phyloP scores from a whole-genome alignment of 2,329 filamentous ascomycete genomes.

The Pseudofabraea citricarpa region DNA sequence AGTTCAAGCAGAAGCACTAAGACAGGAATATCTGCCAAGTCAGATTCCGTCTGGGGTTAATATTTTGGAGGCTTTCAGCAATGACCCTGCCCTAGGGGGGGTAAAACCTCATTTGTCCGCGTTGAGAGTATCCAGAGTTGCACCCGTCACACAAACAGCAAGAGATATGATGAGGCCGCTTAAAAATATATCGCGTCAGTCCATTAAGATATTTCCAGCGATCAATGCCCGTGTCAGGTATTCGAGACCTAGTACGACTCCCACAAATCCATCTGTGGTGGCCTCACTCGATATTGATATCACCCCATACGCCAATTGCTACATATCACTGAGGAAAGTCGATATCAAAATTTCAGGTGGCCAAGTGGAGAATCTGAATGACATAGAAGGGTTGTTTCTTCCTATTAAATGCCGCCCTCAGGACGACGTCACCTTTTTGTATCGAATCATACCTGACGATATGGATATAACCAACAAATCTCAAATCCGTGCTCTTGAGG shows the following conservation, averaged over 20 bases:
- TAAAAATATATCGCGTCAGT: conserved; percentile 56
- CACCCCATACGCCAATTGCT: conserved; percentile 63
- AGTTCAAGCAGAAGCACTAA: conserved; percentile 34
- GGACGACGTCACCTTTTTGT: conserved; percentile 72
- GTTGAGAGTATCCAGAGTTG: conserved; percentile 68
- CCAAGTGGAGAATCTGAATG: conserved; percentile 52
- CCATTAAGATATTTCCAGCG: conserved; percentile 61
- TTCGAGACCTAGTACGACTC: conserved; percentile 55
- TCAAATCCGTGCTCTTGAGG: conserved; percentile 47
- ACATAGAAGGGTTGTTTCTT: conserved; percentile 41
- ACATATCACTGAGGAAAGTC: conserved; percentile 57
- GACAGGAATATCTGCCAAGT: conserved; percentile 64
- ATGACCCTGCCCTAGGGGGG: conserved; percentile 54
- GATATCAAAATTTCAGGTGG: conserved; percentile 53
- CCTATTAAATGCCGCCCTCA: conserved; percentile 61
- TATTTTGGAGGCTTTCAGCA: conserved; percentile 68
- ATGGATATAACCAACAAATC: conserved; percentile 35
- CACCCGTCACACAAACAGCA: conserved; percentile 56
- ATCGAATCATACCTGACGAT: conserved; percentile 51
- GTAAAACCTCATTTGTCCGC: conserved; percentile 67
- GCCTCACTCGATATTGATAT: conserved; percentile 72
- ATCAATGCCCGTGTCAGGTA: conserved; percentile 71
- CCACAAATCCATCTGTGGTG: conserved; percentile 53
- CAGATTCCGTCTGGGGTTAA: conserved; percentile 67
- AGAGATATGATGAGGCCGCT: conserved; percentile 60